Evolutionary conservation across 2,329 filamentous ascomycete genomes (phyloP).

Genomic region (Tolypocladium paradoxum): DNA sequence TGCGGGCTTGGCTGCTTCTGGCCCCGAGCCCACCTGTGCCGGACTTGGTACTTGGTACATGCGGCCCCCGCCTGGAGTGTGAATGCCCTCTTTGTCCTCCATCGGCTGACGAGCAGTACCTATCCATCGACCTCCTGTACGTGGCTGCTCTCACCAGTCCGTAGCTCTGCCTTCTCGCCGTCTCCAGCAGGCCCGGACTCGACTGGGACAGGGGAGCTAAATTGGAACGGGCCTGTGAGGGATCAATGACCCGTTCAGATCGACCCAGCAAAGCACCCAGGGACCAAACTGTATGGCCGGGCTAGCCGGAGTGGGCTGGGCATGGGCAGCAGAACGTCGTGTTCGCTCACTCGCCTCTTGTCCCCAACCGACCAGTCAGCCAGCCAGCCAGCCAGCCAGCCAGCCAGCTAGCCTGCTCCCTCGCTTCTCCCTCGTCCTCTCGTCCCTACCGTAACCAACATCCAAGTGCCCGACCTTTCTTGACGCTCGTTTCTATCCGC

Average conservation of each 20-base stretch:
- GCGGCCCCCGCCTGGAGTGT: neutral
- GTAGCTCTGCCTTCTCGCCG: neutral
- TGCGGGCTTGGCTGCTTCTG: neutral
- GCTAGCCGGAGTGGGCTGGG: constrained; percentile 1
- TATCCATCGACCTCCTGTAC: neutral
- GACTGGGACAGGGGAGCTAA: neutral
- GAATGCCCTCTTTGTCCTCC: neutral
- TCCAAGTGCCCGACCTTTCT: neutral
- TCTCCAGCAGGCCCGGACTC: neutral
- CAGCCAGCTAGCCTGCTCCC: neutral
- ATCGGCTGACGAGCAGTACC: neutral
- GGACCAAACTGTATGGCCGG: constrained; percentile 1
- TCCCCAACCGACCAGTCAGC: neutral
- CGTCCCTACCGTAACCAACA: neutral
- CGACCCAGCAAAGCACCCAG: constrained; percentile 1
- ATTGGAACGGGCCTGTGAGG: neutral
- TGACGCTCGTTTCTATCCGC: neutral
- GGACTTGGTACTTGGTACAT: neutral
- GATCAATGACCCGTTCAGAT: constrained; percentile 1
- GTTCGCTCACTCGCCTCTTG: neutral
- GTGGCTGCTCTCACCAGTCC: neutral
- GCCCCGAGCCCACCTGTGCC: neutral
- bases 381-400: neutral
- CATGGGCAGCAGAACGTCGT: neutral
- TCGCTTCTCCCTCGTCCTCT: neutral